Evolutionary conservation across 768 basidiomycete species (phyloP).

Genomic region (Suillus ampliporus): DNA sequence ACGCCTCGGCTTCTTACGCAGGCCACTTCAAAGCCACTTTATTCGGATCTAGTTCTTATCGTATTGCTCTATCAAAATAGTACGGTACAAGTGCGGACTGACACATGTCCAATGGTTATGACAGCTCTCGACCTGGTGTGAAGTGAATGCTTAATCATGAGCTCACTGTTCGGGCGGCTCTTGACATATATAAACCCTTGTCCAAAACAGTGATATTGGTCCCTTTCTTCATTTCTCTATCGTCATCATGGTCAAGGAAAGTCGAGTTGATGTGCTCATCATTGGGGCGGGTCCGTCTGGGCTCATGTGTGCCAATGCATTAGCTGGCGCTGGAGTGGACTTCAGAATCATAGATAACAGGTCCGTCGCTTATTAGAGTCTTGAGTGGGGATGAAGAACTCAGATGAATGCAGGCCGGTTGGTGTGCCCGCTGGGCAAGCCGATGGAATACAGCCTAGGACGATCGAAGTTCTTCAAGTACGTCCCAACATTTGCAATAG

Average conservation of each 20-base stretch:
- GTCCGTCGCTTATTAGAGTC: slow-evolving; percentile 24
- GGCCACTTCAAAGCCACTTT: not conserved
- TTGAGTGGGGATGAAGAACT: not conserved
- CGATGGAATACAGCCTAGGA: slow-evolving; percentile 61
- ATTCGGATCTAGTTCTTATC: not conserved
- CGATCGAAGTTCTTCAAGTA: slow-evolving; percentile 59
- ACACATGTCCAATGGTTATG: not conserved
- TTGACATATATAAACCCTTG: not conserved
- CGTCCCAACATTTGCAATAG: slow-evolving; percentile 2
- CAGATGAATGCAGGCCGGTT: slow-evolving; percentile 36
- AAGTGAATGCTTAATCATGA: not conserved
- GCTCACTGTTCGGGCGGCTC: not conserved
- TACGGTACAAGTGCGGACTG: not conserved
- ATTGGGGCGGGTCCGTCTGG: slow-evolving; percentile 60
- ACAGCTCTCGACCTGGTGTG: not conserved
- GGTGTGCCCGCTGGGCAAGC: slow-evolving; percentile 55
- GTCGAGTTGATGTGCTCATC: slow-evolving; percentile 51
- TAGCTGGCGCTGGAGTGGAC: slow-evolving; percentile 48
- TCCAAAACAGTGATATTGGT: not conserved
- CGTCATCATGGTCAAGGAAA: slow-evolving; percentile 29
- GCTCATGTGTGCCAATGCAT: slow-evolving; percentile 69
- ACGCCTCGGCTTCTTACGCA: too few species aligned
- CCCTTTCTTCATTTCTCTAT: not conserved
- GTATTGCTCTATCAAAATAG: not conserved
- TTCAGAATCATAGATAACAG: slow-evolving; percentile 55